phyloP scores from a whole-genome alignment of 805 yeast species.

The Kluyveromyces starmeri region DNA sequence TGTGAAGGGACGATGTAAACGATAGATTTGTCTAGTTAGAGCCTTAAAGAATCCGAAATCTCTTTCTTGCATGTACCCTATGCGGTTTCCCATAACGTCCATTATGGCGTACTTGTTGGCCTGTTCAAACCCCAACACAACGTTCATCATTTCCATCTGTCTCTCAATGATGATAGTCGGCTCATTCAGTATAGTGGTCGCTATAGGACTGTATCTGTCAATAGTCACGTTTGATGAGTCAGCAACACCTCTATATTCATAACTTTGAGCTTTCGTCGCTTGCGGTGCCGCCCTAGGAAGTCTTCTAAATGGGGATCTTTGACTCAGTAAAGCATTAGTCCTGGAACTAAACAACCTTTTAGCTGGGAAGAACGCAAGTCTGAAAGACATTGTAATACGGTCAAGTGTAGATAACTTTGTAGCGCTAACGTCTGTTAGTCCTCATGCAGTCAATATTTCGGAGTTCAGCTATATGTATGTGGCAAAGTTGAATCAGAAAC shows the following conservation, averaged over 20 bases:
- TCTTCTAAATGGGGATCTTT: slow-evolving; percentile 2
- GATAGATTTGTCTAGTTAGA: slow-evolving; percentile 73
- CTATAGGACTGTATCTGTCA: slow-evolving; percentile 49
- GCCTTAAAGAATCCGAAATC: slow-evolving; percentile 62
- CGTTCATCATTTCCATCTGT: slow-evolving; percentile 79
- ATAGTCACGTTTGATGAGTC: slow-evolving; percentile 22
- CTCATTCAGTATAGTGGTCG: slow-evolving; percentile 49
- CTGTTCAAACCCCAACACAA: slow-evolving; percentile 85
- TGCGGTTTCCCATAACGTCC: slow-evolving; percentile 61
- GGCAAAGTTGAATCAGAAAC: no score
- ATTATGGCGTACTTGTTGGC: slow-evolving; percentile 69
- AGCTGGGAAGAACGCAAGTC: no score
- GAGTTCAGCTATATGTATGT: no score
- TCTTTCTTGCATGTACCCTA: slow-evolving; percentile 79
- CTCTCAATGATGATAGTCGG: slow-evolving; percentile 86
- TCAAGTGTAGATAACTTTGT: no score
- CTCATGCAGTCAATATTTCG: no score
- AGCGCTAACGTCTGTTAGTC: no score
- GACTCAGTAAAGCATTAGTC: background rate
- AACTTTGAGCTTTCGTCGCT: slow-evolving; percentile 4
- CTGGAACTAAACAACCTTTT: background rate
- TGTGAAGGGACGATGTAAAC: slow-evolving; percentile 78
- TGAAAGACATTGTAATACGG: no score
- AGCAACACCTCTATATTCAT: background rate
- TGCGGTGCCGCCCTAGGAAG: slow-evolving; percentile 1